Evolutionary conservation across 768 basidiomycete species (phyloP).

Genomic region (Agrocybe chaxingu): DNA sequence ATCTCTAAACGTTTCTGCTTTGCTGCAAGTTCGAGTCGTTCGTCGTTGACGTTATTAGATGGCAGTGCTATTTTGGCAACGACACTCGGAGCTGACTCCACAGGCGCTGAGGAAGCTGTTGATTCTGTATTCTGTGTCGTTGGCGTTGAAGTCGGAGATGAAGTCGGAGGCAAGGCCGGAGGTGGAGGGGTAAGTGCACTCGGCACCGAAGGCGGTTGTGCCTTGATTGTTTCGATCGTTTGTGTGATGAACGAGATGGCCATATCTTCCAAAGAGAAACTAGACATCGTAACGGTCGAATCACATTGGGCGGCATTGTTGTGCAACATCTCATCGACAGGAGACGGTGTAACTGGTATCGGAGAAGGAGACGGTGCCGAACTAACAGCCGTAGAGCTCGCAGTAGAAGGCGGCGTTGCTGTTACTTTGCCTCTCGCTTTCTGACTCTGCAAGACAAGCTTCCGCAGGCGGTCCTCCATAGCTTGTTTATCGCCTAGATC

Average conservation of each 20-base stretch:
- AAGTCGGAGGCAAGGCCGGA: slow-evolving; percentile 3
- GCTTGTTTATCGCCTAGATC: slow-evolving; percentile 26
- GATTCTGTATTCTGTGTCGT: background rate
- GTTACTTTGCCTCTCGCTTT: slow-evolving; percentile 19
- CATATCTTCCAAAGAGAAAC: slow-evolving; percentile 46
- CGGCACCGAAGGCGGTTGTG: slow-evolving; percentile 15
- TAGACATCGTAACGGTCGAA: slow-evolving; percentile 9
- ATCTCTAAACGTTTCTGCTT: slow-evolving; percentile 46
- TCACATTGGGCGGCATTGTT: background rate
- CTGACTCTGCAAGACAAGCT: slow-evolving; percentile 37
- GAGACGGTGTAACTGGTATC: background rate
- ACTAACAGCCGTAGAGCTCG: background rate
- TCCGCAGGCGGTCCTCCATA: slow-evolving; percentile 40
- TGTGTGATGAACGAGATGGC: slow-evolving; percentile 58
- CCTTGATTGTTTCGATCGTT: slow-evolving; percentile 44
- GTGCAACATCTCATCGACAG: background rate
- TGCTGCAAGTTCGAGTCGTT: slow-evolving; percentile 35
- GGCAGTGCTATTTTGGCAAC: background rate
- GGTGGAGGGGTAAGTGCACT: background rate
- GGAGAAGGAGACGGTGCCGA: background rate
- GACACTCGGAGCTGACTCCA: background rate
- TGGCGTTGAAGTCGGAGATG: slow-evolving; percentile 6
- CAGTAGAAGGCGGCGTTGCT: background rate
- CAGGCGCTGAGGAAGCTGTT: slow-evolving; percentile 2
- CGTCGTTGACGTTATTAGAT: background rate